phyloP scores from a whole-genome alignment of 2,329 filamentous ascomycete genomes.

The Coniochaeta pulveracea region DNA sequence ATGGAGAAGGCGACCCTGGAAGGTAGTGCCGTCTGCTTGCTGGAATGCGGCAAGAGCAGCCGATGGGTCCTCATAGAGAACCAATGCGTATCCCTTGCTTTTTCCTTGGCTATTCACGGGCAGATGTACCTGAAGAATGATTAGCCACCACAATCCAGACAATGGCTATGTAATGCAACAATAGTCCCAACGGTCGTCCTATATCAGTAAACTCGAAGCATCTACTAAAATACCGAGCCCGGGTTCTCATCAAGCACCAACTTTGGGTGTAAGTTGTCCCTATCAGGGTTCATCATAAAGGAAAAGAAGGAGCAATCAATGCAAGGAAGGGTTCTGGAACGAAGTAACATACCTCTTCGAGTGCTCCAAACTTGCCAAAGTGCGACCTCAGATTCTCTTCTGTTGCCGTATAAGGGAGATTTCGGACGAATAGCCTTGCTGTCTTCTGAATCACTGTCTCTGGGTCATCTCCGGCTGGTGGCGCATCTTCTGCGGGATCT shows the following conservation, averaged over 20 bases:
- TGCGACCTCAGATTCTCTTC: constrained; percentile 65
- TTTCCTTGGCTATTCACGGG: constrained; percentile 61
- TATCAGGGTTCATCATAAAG: constrained; percentile 94
- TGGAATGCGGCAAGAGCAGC: constrained; percentile 71
- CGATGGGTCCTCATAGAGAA: constrained; percentile 64
- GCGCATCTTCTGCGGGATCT: constrained; percentile 17
- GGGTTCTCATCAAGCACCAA: constrained; percentile 77
- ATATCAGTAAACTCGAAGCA: constrained; percentile 78
- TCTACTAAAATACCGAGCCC: constrained; percentile 99
- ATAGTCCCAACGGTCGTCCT: constrained; percentile 6
- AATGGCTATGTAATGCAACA: neutral
- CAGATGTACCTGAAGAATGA: constrained; percentile 68
- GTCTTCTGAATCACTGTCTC: constrained; percentile 58
- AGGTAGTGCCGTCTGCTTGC: constrained; percentile 70
- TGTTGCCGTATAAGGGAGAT: constrained; percentile 70
- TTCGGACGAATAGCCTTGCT: constrained; percentile 76
- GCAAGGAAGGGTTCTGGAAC: constrained; percentile 12
- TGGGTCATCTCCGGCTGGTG: constrained; percentile 26
- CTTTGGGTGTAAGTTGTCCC: constrained; percentile 91
- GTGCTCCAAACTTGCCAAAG: constrained; percentile 61
- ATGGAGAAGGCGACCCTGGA: constrained; percentile 87
- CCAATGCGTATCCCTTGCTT: constrained; percentile 84
- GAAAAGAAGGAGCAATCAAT: constrained; percentile 8
- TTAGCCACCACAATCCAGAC: constrained; percentile 9
- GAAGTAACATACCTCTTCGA: constrained; percentile 82